phyloP scores from a whole-genome alignment of 805 yeast species.

The Blastobotrys attinorum region DNA sequence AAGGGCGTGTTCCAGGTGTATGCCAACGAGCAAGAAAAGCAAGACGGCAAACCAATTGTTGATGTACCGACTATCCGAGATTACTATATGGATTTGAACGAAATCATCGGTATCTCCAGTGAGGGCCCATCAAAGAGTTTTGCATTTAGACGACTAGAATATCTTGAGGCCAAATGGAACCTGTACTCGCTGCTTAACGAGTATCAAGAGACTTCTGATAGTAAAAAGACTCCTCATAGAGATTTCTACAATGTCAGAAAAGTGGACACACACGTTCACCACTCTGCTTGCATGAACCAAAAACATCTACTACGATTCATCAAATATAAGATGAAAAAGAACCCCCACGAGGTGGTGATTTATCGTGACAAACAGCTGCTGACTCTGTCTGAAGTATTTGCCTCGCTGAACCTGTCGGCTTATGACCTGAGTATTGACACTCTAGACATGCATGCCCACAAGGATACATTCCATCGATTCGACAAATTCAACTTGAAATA shows the following conservation, averaged over 20 bases:
- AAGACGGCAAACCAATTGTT: constrained; percentile 35
- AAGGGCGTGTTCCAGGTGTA: constrained; percentile 67
- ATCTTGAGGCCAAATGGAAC: constrained; percentile 95
- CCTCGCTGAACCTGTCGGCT: constrained; percentile 84
- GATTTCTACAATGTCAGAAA: constrained; percentile 95
- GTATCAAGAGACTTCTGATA: constrained; percentile 83
- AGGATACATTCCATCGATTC: constrained; percentile 95
- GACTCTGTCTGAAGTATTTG: constrained; percentile 82
- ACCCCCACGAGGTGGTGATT: constrained; percentile 83
- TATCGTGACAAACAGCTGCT: constrained; percentile 86
- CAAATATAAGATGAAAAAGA: constrained; percentile 84
- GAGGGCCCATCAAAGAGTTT: constrained; percentile 97
- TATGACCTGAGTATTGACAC: constrained; percentile 95
- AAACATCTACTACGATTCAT: constrained; percentile 91
- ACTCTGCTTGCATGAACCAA: constrained; percentile 98
- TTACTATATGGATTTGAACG: constrained; percentile 75
- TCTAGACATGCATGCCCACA: constrained; percentile 98
- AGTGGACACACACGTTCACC: constrained; percentile 98
- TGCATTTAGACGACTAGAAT: constrained; percentile 89
- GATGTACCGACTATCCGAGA: constrained; percentile 73
- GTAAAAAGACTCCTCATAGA: constrained; percentile 91
- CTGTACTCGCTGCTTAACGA: constrained; percentile 81
- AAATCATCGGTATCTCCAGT: constrained; percentile 63
- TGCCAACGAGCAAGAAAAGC: constrained; percentile 24
- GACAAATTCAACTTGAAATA: constrained; percentile 96